A percentile compares a stretch with the other conserved stretches of the same genome.
phyloP scores from a whole-genome alignment of 2,329 filamentous ascomycete species.

The Torrubiella hemipterigena region DNA sequence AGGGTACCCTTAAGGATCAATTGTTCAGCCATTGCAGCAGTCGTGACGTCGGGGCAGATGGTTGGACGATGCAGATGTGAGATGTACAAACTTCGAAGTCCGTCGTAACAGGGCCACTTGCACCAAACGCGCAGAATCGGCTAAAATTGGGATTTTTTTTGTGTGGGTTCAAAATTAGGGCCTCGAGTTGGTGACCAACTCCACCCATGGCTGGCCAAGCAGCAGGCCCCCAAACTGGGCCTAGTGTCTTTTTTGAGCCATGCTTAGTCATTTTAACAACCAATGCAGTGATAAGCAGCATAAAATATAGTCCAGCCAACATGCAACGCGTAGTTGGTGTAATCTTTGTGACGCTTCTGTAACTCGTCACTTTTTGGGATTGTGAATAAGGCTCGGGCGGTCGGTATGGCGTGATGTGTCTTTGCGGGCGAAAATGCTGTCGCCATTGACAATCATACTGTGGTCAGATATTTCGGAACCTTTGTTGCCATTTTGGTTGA shows the following conservation, averaged over 20 bases:
- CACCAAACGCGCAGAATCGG: neutral
- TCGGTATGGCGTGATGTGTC: slow-evolving; percentile 39
- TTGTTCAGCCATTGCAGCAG: slow-evolving; percentile 71
- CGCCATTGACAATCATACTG: slow-evolving; percentile 53
- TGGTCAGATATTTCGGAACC: slow-evolving; percentile 45
- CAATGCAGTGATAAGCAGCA: too few species aligned
- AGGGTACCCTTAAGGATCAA: slow-evolving; percentile 93
- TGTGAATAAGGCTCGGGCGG: too few species aligned
- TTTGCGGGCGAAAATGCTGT: slow-evolving; percentile 38
- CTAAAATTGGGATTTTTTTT: slow-evolving; percentile 9
- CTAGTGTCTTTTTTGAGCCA: slow-evolving; percentile 2
- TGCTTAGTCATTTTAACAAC: too few species aligned
- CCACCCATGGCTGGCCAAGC: too few species aligned
- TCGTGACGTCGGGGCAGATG: slow-evolving; percentile 28
- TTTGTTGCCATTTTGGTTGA: slow-evolving; percentile 17
- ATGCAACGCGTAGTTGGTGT: neutral
- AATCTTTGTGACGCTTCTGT: too few species aligned
- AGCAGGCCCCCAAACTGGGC: too few species aligned
- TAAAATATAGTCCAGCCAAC: too few species aligned
- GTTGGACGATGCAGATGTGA: slow-evolving; percentile 22
- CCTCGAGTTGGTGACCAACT: slow-evolving; percentile 3
- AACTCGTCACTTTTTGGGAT: too few species aligned
- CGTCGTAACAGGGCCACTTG: neutral
- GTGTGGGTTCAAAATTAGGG: slow-evolving; percentile 9
- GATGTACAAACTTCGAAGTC: slow-evolving; percentile 7